These are phyloP conservation scores for Pichia sp. DNA, from an alignment of 1,139 yeast genomes.

Conservation along the genomic window DNA sequence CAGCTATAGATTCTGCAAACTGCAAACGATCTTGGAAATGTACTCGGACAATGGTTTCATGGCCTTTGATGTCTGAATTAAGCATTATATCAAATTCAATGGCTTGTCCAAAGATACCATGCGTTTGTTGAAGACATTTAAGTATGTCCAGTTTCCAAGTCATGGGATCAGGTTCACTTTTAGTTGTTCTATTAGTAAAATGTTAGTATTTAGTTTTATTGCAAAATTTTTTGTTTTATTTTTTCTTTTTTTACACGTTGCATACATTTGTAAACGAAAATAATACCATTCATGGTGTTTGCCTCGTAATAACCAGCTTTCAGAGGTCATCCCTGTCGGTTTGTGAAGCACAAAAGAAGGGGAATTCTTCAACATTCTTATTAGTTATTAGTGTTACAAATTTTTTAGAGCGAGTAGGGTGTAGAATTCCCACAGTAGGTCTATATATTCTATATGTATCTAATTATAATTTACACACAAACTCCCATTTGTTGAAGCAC, in stretches of 20 bases:
- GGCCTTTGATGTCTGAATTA: neutral
- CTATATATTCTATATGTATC: too few species aligned
- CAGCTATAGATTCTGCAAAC: constrained; percentile 20
- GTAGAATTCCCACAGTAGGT: too few species aligned
- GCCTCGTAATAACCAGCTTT: neutral
- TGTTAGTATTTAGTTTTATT: neutral
- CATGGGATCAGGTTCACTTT: constrained; percentile 28
- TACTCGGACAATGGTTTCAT: constrained; percentile 20
- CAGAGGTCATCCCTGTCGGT: neutral
- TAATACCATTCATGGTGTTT: constrained; percentile 10
- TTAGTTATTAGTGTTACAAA: neutral
- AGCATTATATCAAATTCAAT: constrained; percentile 35
- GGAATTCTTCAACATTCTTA: neutral
- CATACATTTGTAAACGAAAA: constrained; percentile 9
- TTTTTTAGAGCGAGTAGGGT: neutral
- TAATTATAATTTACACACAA: neutral
- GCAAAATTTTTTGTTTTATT: neutral
- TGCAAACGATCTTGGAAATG: constrained; percentile 19
- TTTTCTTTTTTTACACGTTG: neutral
- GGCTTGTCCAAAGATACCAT: constrained; percentile 39
- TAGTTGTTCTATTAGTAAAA: constrained; percentile 1
- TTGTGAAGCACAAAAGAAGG: neutral
- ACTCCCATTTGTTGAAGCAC: constrained; percentile 2
- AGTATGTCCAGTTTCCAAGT: constrained; percentile 38
- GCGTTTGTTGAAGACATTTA: constrained; percentile 31